Conservation (phyloP, 768 basidiomycete species). For the Zangia roseola region DNA sequence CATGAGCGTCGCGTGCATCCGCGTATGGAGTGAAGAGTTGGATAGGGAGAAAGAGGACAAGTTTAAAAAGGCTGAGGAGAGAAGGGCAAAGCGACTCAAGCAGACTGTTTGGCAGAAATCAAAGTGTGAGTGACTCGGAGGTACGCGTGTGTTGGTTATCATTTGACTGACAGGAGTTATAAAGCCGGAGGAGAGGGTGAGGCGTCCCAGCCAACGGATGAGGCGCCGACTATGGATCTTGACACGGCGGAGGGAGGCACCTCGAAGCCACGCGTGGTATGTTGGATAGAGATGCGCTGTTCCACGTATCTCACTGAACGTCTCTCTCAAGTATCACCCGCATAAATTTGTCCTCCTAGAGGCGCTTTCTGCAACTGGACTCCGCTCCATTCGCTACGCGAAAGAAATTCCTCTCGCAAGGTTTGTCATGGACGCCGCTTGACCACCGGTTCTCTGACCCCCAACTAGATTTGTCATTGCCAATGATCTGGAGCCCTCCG, state of each 20-base stretch:
- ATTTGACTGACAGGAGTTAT: conserved; percentile 3
- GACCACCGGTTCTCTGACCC: conserved; percentile 7
- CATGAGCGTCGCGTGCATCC: conserved; percentile 85
- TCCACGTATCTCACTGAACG: conserved; percentile 2
- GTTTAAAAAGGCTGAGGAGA: conserved; percentile 56
- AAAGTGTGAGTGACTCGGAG: conserved; percentile 44
- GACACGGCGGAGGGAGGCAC: conserved; percentile 2
- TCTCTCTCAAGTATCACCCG: conserved; percentile 45
- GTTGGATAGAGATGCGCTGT: conserved; percentile 4
- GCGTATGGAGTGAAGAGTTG: conserved; percentile 79
- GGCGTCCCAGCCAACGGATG: not conserved
- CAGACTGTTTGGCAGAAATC: conserved; percentile 42
- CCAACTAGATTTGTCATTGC: conserved; percentile 87
- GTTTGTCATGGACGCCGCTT: conserved; percentile 42
- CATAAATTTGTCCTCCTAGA: conserved; percentile 82
- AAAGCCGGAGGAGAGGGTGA: conserved; percentile 3
- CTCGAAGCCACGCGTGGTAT: conserved; percentile 23
- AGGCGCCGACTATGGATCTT: not conserved
- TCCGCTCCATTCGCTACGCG: conserved; percentile 95
- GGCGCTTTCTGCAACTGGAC: conserved; percentile 92
- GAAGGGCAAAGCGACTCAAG: conserved; percentile 37
- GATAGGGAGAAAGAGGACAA: conserved; percentile 60
- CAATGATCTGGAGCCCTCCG: conserved; percentile 85
- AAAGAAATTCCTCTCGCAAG: conserved; percentile 92
- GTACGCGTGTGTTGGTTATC: not conserved